Evolutionary conservation across 2,329 filamentous ascomycete genomes (phyloP).

Genomic region (Pleurostoma richardsiae): DNA sequence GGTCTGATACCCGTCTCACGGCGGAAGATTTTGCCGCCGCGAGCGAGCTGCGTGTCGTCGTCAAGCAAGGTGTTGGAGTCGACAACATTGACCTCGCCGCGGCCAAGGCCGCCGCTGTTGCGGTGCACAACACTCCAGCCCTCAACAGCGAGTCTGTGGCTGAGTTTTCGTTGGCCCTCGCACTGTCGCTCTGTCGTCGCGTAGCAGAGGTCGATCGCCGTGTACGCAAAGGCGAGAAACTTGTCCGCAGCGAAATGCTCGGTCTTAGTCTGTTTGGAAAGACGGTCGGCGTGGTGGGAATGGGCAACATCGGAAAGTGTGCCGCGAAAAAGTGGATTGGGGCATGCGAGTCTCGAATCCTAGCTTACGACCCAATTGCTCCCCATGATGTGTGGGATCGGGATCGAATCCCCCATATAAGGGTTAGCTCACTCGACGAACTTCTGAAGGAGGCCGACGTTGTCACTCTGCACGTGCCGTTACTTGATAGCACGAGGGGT

Average conservation of each 20-base stretch:
- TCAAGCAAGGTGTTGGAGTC: constrained; percentile 22
- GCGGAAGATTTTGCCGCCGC: background rate
- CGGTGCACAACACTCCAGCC: constrained; percentile 17
- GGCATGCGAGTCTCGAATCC: constrained; percentile 19
- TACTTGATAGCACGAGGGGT: constrained; percentile 17
- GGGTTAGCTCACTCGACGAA: constrained; percentile 20
- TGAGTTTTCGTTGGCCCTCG: constrained; percentile 23
- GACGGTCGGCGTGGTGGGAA: constrained; percentile 28
- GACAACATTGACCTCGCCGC: constrained; percentile 22
- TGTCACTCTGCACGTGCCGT: constrained; percentile 25
- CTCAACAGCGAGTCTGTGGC: constrained; percentile 25
- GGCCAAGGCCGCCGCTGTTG: constrained; percentile 12
- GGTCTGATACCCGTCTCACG: constrained; percentile 1
- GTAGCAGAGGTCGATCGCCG: constrained; percentile 20
- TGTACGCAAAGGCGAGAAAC: constrained; percentile 14
- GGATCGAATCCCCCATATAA: constrained; percentile 14
- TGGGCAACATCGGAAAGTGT: constrained; percentile 27
- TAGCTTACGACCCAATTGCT: constrained; percentile 28
- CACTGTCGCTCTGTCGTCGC: constrained; percentile 21
- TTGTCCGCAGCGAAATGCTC: constrained; percentile 17
- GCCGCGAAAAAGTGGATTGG: constrained; percentile 27
- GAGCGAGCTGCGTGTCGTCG: constrained; percentile 16
- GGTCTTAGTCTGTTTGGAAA: constrained; percentile 22
- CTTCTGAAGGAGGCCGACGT: constrained; percentile 24
- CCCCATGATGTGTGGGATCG: constrained; percentile 14